Evolutionary conservation across 208 protist species (phyloP).

Genomic region (Wallacemonas rigidus): DNA sequence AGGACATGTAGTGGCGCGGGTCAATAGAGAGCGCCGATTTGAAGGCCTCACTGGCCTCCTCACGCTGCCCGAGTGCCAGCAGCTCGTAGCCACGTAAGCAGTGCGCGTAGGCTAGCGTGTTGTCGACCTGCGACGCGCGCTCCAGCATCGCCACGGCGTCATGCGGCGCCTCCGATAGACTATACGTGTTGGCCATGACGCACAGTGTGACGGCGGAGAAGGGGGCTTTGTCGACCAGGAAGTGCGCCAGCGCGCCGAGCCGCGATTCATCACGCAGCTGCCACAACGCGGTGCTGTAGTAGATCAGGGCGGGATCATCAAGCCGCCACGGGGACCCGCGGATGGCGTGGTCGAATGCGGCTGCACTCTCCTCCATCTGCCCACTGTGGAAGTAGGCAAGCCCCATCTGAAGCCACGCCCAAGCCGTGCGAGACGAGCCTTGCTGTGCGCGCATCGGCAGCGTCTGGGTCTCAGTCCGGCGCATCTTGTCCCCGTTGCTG

Average conservation of each 20-base stretch:
- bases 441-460: no score
- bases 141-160: conserved; percentile 94
- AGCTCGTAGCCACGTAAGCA: conserved; percentile 96
- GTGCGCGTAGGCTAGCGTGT: conserved; percentile 91
- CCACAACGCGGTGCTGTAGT: conserved; percentile 97
- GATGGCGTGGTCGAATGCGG: conserved; percentile 52
- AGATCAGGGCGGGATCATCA: conserved; percentile 60
- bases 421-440: conserved; percentile 8
- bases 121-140: conserved; percentile 89
- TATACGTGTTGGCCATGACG: conserved; percentile 95
- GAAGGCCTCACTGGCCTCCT: conserved; percentile 91
- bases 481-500: no score
- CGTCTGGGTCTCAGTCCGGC: no score
- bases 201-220: conserved; percentile 86
- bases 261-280: conserved; percentile 86
- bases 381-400: conserved; percentile 80
- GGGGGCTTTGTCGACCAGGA: conserved; percentile 87
- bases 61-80: conserved; percentile 92
- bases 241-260: conserved; percentile 89
- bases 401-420: conserved; percentile 57
- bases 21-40: conserved; percentile 91
- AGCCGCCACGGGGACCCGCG: conserved; percentile 60
- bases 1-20: conserved; percentile 95
- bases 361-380: conserved; percentile 56
- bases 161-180: conserved; percentile 93